phyloP scores from a whole-genome alignment of 495 filamentous ascomycete genomes.

The Neurospora hispaniola region DNA sequence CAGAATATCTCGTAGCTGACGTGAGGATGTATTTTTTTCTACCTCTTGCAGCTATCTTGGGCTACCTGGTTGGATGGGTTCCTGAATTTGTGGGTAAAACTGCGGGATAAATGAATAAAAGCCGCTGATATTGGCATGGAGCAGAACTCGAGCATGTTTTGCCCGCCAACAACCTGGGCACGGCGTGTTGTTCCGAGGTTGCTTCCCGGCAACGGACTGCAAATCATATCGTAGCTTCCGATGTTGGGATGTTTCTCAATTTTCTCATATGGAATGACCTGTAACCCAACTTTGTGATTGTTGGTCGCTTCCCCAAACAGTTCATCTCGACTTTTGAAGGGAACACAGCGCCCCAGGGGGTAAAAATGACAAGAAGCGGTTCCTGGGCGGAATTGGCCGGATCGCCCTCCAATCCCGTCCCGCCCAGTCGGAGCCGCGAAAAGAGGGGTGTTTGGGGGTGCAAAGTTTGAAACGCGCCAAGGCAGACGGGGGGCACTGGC shows the following conservation, averaged over 20 bases:
- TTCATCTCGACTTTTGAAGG: background rate
- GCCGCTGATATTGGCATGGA: background rate
- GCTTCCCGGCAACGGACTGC: background rate
- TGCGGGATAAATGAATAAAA: background rate
- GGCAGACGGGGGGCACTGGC: background rate
- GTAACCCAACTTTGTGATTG: background rate
- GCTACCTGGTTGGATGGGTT: background rate
- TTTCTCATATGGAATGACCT: background rate
- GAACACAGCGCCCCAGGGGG: background rate
- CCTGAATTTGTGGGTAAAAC: background rate
- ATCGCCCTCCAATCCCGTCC: background rate
- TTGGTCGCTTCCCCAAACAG: background rate
- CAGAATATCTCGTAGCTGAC: background rate
- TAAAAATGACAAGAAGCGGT: background rate
- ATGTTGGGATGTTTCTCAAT: background rate
- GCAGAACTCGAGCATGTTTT: background rate
- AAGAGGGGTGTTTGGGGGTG: background rate
- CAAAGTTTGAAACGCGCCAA: background rate
- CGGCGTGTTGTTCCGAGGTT: background rate
- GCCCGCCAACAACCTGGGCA: background rate
- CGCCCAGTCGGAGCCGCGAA: background rate
- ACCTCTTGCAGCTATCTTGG: background rate
- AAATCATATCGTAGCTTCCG: background rate
- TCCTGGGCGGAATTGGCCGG: background rate
- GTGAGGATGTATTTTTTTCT: background rate